Base-by-base conservation (phyloP, 371 early-diverging fungal genomes). In the Phascolomyces articulosus region DNA sequence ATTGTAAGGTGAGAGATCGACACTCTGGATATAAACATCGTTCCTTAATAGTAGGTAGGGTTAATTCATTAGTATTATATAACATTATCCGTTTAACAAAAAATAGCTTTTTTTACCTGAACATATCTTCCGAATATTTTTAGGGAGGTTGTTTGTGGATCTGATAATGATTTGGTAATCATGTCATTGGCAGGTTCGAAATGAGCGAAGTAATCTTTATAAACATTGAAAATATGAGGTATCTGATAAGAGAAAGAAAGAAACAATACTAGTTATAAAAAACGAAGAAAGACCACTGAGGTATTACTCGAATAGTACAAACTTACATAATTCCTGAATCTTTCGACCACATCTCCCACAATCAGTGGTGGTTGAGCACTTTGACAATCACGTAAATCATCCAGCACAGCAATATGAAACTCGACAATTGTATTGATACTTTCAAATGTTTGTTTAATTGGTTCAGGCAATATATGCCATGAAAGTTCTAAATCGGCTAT, bases 381-480 rank as follows among this genome's bases (percentile, higher is more conserved):
- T 60, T 79, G 79, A 26, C 63, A 58, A 23, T 60, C 40, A 54
- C 67, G 66, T 13, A 79, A 55, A 26, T 71, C 72, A 71, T 73
- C 48, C 20, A 24, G 49, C 72, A 79, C 79, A 10, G 63, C 55
- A 31, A 75, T 68, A 62, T 88, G 87, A 15, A 85, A 64, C 13
- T 72, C 62, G 26, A 85, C 68, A 13, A 90, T 73, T 56, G 74
- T 68, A 64, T 78, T 77, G 18, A 87, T 65, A 66, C 82, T 87
- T 7, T 82, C 80, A 66, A 89, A 90, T 21, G 89, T 77, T 28
- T 78, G 69, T 4, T 72, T 51, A 47, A 89, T 65, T 4, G 84
- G 75, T 44, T 82, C 81, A 9, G 83, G 78, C 38, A 89, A 41
- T 3, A 83, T 58, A 54, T 81, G 75, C 63, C 72, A 79, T 29